Conservation (phyloP, 306 rosid species). For the Lathyrus sativus region DNA sequence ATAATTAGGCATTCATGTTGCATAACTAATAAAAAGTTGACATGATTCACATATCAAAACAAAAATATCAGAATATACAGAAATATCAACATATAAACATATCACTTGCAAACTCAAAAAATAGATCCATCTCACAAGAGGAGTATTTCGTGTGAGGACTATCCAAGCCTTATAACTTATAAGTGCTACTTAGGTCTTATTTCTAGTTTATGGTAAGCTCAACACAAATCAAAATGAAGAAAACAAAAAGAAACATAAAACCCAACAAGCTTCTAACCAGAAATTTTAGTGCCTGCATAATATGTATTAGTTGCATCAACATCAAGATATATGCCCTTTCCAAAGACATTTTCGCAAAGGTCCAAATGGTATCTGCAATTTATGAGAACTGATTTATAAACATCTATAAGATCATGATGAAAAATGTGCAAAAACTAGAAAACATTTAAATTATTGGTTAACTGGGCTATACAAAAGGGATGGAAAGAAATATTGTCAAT, state of each 20-base stretch:
- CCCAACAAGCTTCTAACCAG: constrained; percentile 50
- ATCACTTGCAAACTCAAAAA: too few species aligned
- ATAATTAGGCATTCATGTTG: too few species aligned
- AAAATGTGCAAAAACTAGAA: constrained; percentile 7
- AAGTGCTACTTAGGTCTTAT: neutral
- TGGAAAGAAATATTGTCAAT: constrained; percentile 1
- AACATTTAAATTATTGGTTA: constrained; percentile 7
- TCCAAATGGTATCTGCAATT: constrained; percentile 83
- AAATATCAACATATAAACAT: too few species aligned
- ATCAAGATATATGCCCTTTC: constrained; percentile 82
- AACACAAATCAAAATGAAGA: neutral
- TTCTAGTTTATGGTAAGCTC: neutral
- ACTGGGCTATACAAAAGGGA: constrained; percentile 8
- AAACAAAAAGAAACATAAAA: neutral
- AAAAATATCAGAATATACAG: too few species aligned
- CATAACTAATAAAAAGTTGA: too few species aligned
- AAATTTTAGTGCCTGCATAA: constrained; percentile 92
- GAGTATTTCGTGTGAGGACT: neutral
- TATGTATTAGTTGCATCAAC: constrained; percentile 70
- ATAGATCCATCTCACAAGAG: neutral
- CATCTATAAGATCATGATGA: constrained; percentile 27
- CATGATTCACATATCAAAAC: too few species aligned
- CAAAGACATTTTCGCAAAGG: constrained; percentile 92
- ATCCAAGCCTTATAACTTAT: neutral
- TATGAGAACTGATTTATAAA: constrained; percentile 22